A percentile compares a stretch with the other conserved stretches of the same genome.
Conservation (phyloP, 2,329 filamentous ascomycete genomes). For the Fusarium veterinarium region DNA sequence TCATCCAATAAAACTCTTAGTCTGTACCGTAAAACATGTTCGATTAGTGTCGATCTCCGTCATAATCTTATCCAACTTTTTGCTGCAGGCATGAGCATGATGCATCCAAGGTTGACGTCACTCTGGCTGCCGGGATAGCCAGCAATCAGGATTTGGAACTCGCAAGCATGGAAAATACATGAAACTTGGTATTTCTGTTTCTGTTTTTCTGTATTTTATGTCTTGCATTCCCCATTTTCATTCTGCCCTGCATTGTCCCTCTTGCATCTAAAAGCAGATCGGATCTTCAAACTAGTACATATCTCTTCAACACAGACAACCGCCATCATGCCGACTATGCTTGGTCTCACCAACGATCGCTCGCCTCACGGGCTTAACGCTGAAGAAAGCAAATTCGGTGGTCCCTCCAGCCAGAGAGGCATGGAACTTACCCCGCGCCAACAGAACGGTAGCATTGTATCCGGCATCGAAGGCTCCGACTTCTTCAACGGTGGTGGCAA, state of each 20-base stretch:
- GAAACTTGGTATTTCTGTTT: slow-evolving; percentile 18
- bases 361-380: slow-evolving; percentile 40
- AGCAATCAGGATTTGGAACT: slow-evolving; percentile 46
- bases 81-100: slow-evolving; percentile 12
- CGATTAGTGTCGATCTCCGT: slow-evolving; percentile 40
- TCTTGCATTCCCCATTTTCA: slow-evolving; percentile 9
- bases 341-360: slow-evolving; percentile 43
- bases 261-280: slow-evolving; percentile 10
- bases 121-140: slow-evolving; percentile 32
- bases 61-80: slow-evolving; percentile 39
- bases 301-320: slow-evolving; percentile 2
- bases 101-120: slow-evolving; percentile 42
- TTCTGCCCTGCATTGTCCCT: background rate
- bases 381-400: slow-evolving; percentile 29
- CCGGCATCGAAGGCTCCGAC: slow-evolving; percentile 40
- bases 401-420: slow-evolving; percentile 20
- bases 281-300: slow-evolving; percentile 2
- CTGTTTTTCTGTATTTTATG: slow-evolving; percentile 18
- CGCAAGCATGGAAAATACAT: slow-evolving; percentile 40
- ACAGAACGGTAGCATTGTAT: slow-evolving; percentile 29
- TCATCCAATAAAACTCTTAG: slow-evolving; percentile 10
- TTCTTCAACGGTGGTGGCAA: slow-evolving; percentile 43
- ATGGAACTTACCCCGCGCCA: slow-evolving; percentile 38
- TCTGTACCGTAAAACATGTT: slow-evolving; percentile 18
- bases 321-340: slow-evolving; percentile 45